Evolutionary conservation across 129 eudicot genomes (phyloP).

Genomic region (Smallanthus sonchifolius): DNA sequence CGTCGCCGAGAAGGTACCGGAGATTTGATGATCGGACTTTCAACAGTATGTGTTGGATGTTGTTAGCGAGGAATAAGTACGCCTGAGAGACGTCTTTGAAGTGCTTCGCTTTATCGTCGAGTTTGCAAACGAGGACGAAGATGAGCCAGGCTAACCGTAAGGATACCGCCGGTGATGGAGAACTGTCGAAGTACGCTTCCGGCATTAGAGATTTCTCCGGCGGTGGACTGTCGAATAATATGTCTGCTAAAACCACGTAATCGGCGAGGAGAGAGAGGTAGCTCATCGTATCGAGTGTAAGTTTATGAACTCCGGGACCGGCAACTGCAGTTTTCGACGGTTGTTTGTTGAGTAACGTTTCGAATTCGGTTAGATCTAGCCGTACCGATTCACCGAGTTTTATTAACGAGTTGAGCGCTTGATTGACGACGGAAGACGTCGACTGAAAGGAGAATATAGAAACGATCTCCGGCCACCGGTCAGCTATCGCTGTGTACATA

Average conservation of each 20-base stretch:
- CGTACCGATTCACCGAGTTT: constrained; percentile 40
- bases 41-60: constrained; percentile 49
- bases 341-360: constrained; percentile 39
- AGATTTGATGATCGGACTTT: constrained; percentile 54
- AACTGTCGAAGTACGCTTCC: constrained; percentile 36
- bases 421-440: constrained; percentile 31
- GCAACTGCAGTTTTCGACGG: constrained; percentile 31
- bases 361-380: constrained; percentile 38
- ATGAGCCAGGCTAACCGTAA: constrained; percentile 55
- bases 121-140: constrained; percentile 46
- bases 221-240: constrained; percentile 35
- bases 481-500: constrained; percentile 56
- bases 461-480: constrained; percentile 56
- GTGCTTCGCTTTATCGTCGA: constrained; percentile 53
- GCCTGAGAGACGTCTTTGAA: constrained; percentile 58
- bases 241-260: constrained; percentile 45
- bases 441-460: constrained; percentile 51
- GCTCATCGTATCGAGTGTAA: constrained; percentile 44
- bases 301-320: constrained; percentile 42
- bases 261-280: constrained; percentile 41
- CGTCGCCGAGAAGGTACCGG: constrained; percentile 61
- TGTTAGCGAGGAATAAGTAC: constrained; percentile 68
- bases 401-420: constrained; percentile 45
- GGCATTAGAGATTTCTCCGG: constrained; percentile 29
- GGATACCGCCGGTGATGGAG: constrained; percentile 43